Evolutionary conservation across 2,329 filamentous ascomycete species (phyloP).

Genomic region (Fusarium sp.): DNA sequence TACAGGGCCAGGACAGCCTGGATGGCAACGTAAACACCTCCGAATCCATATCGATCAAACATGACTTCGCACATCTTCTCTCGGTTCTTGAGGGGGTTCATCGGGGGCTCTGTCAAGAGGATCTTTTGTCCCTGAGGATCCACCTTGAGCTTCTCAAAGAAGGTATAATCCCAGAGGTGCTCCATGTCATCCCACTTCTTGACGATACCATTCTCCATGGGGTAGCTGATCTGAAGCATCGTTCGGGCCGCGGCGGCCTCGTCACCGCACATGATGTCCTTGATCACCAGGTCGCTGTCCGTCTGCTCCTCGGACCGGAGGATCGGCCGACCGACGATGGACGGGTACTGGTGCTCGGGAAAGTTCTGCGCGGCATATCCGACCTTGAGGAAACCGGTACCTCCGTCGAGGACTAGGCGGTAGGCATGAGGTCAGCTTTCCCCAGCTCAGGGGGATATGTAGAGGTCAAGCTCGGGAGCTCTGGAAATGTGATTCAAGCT

Average conservation of each 20-base stretch:
- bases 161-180: constrained; percentile 99
- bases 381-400: constrained; percentile 99
- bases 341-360: constrained; percentile 97
- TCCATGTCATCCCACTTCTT: constrained; percentile 99
- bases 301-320: constrained; percentile 91
- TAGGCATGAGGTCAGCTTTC: constrained; percentile 40
- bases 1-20: constrained; percentile 97
- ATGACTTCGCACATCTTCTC: constrained; percentile 99
- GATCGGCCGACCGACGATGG: constrained; percentile 97
- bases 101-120: constrained; percentile 94
- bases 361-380: constrained; percentile 99
- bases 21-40: constrained; percentile 97
- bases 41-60: constrained; percentile 97
- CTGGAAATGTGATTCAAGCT: constrained; percentile 42
- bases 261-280: constrained; percentile 99
- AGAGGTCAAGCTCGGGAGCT: constrained; percentile 28
- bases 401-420: constrained; percentile 92
- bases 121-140: constrained; percentile 95
- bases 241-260: constrained; percentile 95
- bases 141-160: constrained; percentile 95
- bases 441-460: constrained; percentile 20
- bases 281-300: constrained; percentile 75
- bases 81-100: constrained; percentile 97
- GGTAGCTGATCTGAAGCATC: constrained; percentile 98
- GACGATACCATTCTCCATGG: constrained; percentile 99